phyloP scores from a whole-genome alignment of 352 stramenopile genomes.

The Globisporangium yorkense region DNA sequence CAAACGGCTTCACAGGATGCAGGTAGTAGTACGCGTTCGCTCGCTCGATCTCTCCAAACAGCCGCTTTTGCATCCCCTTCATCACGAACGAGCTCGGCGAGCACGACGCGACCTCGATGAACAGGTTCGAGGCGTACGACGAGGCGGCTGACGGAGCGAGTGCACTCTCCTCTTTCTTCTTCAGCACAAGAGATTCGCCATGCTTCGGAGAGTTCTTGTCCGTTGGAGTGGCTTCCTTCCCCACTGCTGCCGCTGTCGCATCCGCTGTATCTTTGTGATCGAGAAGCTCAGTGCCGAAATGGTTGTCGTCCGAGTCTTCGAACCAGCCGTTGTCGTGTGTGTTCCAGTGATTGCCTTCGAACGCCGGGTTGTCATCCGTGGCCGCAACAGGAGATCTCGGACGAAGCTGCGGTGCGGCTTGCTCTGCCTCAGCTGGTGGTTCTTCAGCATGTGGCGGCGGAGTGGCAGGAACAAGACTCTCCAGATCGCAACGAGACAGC shows the following conservation, averaged over 20 bases:
- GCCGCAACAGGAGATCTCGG: not conserved
- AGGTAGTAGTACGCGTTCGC: conserved; percentile 74
- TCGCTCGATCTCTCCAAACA: conserved; percentile 60
- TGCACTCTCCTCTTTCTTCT: conserved; percentile 10
- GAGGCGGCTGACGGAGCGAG: conserved; percentile 18
- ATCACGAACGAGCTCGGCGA: conserved; percentile 56
- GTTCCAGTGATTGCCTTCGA: conserved; percentile 9
- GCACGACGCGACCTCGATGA: conserved; percentile 33
- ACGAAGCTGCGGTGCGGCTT: not conserved
- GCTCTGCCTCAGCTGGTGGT: not conserved
- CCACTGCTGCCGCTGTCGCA: not conserved
- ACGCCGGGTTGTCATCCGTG: not conserved
- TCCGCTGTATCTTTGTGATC: conserved; percentile 1
- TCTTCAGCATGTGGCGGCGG: not conserved
- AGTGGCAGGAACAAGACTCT: not conserved
- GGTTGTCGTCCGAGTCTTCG: conserved; percentile 4
- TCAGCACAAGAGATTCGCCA: not conserved
- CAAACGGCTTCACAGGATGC: conserved; percentile 20
- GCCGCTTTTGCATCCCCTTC: conserved; percentile 49
- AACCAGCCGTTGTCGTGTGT: conserved; percentile 1
- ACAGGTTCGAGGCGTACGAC: conserved; percentile 34
- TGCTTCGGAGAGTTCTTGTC: not conserved
- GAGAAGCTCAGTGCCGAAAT: not conserved
- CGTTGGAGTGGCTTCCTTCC: not conserved
- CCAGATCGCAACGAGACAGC: not conserved